phyloP scores from a whole-genome alignment of 345 rosid species.

The Eucalyptus shirleyi region DNA sequence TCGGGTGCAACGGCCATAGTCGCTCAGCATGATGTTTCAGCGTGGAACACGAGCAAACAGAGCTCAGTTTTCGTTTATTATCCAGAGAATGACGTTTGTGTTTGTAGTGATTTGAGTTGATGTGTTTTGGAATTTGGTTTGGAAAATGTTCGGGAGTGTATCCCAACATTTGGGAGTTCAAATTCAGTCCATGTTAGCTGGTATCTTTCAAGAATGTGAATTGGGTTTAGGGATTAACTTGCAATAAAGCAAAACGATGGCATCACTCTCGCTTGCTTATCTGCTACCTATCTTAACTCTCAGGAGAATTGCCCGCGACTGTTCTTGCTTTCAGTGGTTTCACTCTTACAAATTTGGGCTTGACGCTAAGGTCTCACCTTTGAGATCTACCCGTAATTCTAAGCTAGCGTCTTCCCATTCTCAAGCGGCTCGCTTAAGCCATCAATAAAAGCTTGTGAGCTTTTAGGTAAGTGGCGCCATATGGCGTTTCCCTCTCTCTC shows the following conservation, averaged over 20 bases:
- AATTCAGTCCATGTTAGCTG: not conserved
- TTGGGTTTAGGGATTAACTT: not conserved
- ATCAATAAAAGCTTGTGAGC: not conserved
- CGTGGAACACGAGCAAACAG: not conserved
- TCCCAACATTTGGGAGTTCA: not conserved
- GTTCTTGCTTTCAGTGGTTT: not conserved
- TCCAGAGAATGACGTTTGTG: not conserved
- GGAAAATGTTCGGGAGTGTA: not conserved
- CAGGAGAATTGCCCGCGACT: not conserved
- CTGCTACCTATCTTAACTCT: not conserved
- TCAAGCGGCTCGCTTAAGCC: not conserved
- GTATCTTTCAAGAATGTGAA: not conserved
- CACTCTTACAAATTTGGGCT: not conserved
- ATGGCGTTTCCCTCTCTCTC: not conserved
- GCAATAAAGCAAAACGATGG: not conserved
- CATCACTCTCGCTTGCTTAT: not conserved
- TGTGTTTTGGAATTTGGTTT: not conserved
- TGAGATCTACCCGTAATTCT: not conserved
- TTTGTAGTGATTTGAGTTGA: not conserved
- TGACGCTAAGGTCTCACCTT: not conserved
- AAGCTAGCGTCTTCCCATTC: not conserved
- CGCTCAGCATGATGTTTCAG: not conserved
- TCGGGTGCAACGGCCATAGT: not conserved
- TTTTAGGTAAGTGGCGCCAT: not conserved
- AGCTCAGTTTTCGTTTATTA: not conserved